Base-by-base conservation (phyloP, 2,329 filamentous ascomycete species). In the Exophiala alcalophila region DNA sequence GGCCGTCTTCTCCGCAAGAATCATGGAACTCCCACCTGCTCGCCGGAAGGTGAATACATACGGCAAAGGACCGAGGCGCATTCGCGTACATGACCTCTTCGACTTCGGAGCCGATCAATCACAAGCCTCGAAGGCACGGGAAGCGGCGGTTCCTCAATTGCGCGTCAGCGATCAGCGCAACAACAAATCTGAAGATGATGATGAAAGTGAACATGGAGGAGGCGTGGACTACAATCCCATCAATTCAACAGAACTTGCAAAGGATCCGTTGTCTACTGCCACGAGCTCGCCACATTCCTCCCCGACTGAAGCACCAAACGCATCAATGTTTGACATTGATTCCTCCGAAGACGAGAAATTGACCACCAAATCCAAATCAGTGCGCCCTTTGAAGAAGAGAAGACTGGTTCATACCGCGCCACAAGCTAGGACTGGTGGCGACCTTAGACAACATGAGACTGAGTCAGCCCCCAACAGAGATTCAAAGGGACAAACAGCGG, bases 21-120 rank as follows among this genome's bases (percentile, higher is more conserved):
- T n/a, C 11, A 50, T 54, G 51, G 48, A 54, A 10, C 15, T 40
- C 27, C 46, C 38, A 23, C 12, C 20, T 20, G 25, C 16, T 15
- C 56, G 54, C 49, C 64, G 62, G 36, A 63, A 59, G 43, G 47
- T 55, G 36, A 59, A 61, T 34, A 68, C 65, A 7, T 69, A 69
- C 49, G 64, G 66, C 40, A 65, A 63, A 49, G 45, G 35, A 4
- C 18, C 24, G 11, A 43, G 46, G 35, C 46, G 44, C 23, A 18
- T 47, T 19, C 26, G 43, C n/a, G 46, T 54, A 4, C 51, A 51
- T 26, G 48, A 54, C 29, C 40, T 54, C 14, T 54, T 54, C 30
- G 46, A 44, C 31, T 26, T 48, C 11, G 37, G 36, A 3, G 18
- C 36, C 27, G n/a, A n/a, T n/a, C 27, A 28, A 12, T 28, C 40